Evolutionary conservation across 306 rosid genomes (phyloP).

Genomic region (Pterocarpus santalinus): DNA sequence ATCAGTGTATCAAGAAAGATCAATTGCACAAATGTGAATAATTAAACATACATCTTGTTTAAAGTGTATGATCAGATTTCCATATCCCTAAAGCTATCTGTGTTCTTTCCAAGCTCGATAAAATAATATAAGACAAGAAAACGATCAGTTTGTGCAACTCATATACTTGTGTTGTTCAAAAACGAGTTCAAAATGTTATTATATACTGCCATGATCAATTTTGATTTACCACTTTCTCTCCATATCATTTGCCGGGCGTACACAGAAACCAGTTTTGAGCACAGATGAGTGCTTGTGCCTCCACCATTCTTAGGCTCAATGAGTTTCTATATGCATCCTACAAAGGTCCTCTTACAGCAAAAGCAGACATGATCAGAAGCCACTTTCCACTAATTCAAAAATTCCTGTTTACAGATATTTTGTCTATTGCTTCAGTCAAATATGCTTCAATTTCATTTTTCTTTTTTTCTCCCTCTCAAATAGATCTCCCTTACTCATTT

Average conservation of each 20-base stretch:
- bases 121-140: too few species aligned
- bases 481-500: background rate
- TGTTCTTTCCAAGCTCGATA: too few species aligned
- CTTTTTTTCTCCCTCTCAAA: background rate
- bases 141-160: too few species aligned
- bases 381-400: background rate
- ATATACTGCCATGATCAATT: too few species aligned
- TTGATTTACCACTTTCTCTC: too few species aligned
- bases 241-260: too few species aligned
- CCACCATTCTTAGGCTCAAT: background rate
- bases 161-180: too few species aligned
- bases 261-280: too few species aligned
- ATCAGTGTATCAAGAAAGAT: constrained; percentile 4
- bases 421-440: background rate
- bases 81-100: too few species aligned
- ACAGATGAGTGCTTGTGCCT: too few species aligned
- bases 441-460: constrained; percentile 8
- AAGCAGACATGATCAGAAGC: background rate
- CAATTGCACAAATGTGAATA: background rate
- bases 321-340: background rate
- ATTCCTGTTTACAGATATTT: too few species aligned
- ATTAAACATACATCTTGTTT: background rate
- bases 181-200: too few species aligned
- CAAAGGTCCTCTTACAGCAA: constrained; percentile 7
- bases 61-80: background rate